Evolutionary conservation across 352 stramenopile genomes (phyloP), one percentile per base, ranked within the genome.

Genomic region (Phytophthora podocarpi): DNA sequence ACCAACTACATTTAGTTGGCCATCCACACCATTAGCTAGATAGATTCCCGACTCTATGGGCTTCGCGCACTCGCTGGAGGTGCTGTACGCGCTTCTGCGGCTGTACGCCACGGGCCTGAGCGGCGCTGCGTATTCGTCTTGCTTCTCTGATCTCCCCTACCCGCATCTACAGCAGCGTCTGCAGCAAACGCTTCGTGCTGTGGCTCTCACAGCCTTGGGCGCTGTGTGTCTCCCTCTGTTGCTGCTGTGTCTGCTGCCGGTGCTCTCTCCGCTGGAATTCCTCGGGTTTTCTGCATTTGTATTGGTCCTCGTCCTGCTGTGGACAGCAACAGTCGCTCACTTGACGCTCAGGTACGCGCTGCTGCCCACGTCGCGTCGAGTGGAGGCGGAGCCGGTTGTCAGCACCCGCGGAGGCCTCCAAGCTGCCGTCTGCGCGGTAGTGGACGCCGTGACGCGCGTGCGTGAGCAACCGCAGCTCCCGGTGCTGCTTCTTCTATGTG

Each of bases 91-190:
- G 59, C 48, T 81, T 34, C 41, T 73, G 57, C 67, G 64, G 39
- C 50, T 81, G 28, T 75, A 66, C 45, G 32, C 58, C 24, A 34
- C 53, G 5, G 52, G 32, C 16, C 7, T 41, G 18, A 59, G 53
- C 48, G 24, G 54, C 15, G 20, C 32, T 5, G 21, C 43, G 12
- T 46, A 61, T 0, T 61, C 35, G 1, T 20, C 35, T 6, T 32
- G 26, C 35, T 59, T 42, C 41, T 47, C 27, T 7, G 41, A 65
- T 21, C 26, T 64, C 2, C 76, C 68, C 5, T 77, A 74, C 41
- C 74, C 73, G 18, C 70, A 82, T 23, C 42, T 88, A 9, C 78
- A 88, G 59, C 78, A 82, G 64, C 74, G 76, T 7, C 56, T 88
- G 43, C 76, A 84, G 56, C 78, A 85, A 36, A 73, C 74, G 20